Evolutionary conservation across 352 stramenopile species (phyloP).

Genomic region (Thalassiosira mediterranea): DNA sequence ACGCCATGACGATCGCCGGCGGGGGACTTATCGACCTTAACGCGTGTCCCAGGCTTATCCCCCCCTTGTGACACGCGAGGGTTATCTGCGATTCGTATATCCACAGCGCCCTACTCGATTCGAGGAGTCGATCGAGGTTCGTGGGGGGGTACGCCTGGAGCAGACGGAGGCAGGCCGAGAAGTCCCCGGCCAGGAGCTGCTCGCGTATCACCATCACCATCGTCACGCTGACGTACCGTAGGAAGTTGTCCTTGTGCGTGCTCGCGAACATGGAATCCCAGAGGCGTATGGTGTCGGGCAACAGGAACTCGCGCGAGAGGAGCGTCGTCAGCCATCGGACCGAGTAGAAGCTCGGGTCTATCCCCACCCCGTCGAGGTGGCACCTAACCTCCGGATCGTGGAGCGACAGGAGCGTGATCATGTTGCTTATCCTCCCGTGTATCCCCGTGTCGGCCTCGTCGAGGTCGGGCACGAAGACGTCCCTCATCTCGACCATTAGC

Average conservation of each 20-base stretch:
- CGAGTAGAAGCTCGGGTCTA: constrained; percentile 85
- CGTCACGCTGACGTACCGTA: constrained; percentile 84
- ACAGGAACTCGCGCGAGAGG: constrained; percentile 84
- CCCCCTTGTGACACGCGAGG: constrained; percentile 71
- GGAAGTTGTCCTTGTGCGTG: constrained; percentile 85
- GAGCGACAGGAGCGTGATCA: constrained; percentile 68
- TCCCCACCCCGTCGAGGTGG: constrained; percentile 74
- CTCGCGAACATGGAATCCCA: constrained; percentile 87
- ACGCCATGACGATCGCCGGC: constrained; percentile 74
- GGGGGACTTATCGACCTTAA: constrained; percentile 66
- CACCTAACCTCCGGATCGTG: constrained; percentile 80
- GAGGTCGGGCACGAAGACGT: constrained; percentile 83
- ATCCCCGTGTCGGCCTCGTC: constrained; percentile 76
- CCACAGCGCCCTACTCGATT: constrained; percentile 71
- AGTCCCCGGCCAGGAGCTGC: constrained; percentile 74
- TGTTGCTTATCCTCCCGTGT: constrained; percentile 72
- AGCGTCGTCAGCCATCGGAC: constrained; percentile 88
- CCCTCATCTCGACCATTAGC: constrained; percentile 85
- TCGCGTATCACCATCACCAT: constrained; percentile 85
- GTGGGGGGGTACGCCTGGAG: constrained; percentile 73
- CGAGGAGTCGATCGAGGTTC: constrained; percentile 73
- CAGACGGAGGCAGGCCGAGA: constrained; percentile 67
- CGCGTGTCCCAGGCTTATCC: constrained; percentile 67
- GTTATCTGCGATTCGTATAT: constrained; percentile 83
- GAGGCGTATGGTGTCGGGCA: constrained; percentile 86